These are phyloP conservation scores for Trametes hirsuta DNA, from an alignment of 1,284 basidiomycete genomes.

Conservation along the genomic window DNA sequence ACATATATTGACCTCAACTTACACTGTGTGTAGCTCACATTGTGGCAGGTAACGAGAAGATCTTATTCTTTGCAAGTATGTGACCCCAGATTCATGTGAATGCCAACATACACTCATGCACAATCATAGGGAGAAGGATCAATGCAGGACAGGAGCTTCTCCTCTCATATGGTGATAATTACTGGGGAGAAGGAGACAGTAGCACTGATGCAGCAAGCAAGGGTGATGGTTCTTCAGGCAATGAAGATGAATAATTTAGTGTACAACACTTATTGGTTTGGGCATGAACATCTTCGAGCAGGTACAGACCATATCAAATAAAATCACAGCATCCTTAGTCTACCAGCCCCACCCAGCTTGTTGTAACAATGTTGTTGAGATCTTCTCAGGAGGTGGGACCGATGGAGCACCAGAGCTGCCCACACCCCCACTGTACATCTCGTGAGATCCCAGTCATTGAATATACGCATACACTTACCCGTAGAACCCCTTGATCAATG, in stretches of 20 bases:
- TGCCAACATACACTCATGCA: not conserved
- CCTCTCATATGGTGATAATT: constrained; percentile 54
- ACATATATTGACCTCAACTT: not conserved
- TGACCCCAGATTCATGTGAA: not conserved
- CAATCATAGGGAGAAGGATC: constrained; percentile 37
- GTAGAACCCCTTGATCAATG: constrained; percentile 66
- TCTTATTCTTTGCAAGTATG: constrained; percentile 59
- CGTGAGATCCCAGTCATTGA: not conserved
- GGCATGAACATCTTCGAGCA: not conserved
- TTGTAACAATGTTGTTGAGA: constrained; percentile 32
- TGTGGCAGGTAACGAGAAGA: constrained; percentile 62
- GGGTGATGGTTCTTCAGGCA: too few species aligned
- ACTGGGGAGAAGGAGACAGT: constrained; percentile 25
- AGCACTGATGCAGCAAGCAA: not conserved
- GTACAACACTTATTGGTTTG: constrained; percentile 5
- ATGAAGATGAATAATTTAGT: constrained; percentile 1
- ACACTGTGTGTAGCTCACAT: constrained; percentile 43
- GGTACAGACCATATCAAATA: not conserved
- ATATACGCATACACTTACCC: constrained; percentile 19
- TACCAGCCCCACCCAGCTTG: constrained; percentile 38
- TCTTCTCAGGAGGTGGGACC: constrained; percentile 26
- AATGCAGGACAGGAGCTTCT: constrained; percentile 49
- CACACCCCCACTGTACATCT: not conserved
- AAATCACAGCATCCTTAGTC: not conserved
- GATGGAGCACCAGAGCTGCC: constrained; percentile 5